Evolutionary conservation across 306 rosid species (phyloP), one percentile per base, ranked within the genome.

Genomic region (Acacia confusa): DNA sequence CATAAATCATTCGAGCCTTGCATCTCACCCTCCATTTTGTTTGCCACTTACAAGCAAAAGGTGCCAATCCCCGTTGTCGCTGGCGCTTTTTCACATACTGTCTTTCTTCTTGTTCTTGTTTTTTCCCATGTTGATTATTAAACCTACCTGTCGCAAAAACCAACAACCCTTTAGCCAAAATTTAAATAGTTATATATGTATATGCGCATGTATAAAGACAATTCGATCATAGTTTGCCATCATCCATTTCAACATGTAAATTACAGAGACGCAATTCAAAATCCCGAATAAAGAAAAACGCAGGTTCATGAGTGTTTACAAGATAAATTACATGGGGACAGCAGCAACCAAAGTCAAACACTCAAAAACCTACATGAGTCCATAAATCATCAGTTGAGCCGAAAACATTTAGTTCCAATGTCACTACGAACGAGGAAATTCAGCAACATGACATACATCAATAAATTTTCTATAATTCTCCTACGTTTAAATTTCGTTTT

Each of bases 141-240:
- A 78, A 69, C 69, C 80, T 82, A 58, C 45, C 53, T 70, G 80
- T 68, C 66, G 58, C 73, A 64, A n/a, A 22, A 57, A 24, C 65
- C 32, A 58, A 9, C 65, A 5, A 32, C 24, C 70, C 24, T 34
- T 9, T 7, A 8, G 25, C 34, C 45, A 32, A 30, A 32, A 66
- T 27, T 66, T 10, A 32, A 20, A 53, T n/a, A 20, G 9, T 7
- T 20, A 34, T 34, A 34, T 4, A 34, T 4, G 5, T 4, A 32
- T 32, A 32, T 32, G 15, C 19, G 15, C 6, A 5, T 48, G 28
- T 22, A 9, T 8, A n/a, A 57, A 24, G 16, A 67, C 47, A 28
- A 2, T 28, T 28, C 14, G 41, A 63, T 63, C 19, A 14, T 27
- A 14, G 2, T 30, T 63, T 70, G 53, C 36, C 22, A 70, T 2